These are phyloP conservation scores for Zymoseptoria brevis DNA, from an alignment of 2,329 filamentous ascomycete species.

Conservation along the genomic window DNA sequence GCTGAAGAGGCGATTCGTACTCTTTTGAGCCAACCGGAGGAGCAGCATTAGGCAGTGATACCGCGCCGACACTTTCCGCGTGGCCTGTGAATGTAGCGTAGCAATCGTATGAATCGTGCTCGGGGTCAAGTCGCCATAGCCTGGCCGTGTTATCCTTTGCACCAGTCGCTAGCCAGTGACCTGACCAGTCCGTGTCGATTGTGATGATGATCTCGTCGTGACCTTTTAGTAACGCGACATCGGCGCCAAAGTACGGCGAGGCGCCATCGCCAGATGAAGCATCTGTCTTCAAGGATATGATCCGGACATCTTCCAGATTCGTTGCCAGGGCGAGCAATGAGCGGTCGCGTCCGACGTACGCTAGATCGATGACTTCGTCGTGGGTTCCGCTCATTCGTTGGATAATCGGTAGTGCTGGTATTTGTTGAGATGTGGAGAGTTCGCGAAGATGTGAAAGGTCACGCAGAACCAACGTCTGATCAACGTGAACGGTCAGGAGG, in stretches of 20 bases:
- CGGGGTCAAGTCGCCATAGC: constrained; percentile 78
- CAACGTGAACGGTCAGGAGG: constrained; percentile 74
- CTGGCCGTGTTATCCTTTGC: constrained; percentile 94
- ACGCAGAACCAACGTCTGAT: constrained; percentile 79
- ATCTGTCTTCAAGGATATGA: constrained; percentile 59
- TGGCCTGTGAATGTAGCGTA: constrained; percentile 81
- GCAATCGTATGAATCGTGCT: constrained; percentile 66
- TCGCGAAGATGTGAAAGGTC: constrained; percentile 41
- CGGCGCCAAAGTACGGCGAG: constrained; percentile 70
- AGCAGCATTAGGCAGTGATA: constrained; percentile 65
- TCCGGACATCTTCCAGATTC: constrained; percentile 85
- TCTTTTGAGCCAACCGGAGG: constrained; percentile 64
- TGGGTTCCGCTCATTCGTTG: constrained; percentile 89
- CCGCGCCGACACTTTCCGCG: constrained; percentile 85
- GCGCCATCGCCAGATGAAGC: constrained; percentile 14
- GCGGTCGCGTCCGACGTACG: constrained; percentile 71
- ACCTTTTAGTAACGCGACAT: constrained; percentile 76
- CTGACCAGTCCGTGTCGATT: constrained; percentile 91
- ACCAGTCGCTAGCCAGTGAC: constrained; percentile 90
- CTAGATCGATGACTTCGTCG: constrained; percentile 93
- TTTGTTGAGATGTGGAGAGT: constrained; percentile 5
- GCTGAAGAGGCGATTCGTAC: constrained; percentile 62
- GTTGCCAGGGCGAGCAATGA: constrained; percentile 84
- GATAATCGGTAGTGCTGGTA: constrained; percentile 48
- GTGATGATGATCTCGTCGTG: constrained; percentile 96